Evolutionary conservation across 345 rosid species (phyloP), one percentile per base, ranked within the genome.

Genomic region (Eucalyptus fibrosa): DNA sequence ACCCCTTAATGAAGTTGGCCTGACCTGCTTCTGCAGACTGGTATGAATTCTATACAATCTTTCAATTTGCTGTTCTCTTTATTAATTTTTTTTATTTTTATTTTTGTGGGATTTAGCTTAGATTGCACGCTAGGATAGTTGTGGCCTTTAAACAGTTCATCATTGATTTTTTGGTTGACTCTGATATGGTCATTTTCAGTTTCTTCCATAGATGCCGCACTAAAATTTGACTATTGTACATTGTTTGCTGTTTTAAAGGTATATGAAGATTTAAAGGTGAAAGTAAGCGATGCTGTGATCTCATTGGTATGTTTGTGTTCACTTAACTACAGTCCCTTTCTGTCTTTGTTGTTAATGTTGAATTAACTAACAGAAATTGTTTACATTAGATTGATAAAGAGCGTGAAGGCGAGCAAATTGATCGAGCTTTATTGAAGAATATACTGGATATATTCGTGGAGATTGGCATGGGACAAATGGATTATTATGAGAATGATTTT

Each of bases 401-500:
- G 86, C 95, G 98, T 3, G 99, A 97, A 86, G 98, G 98, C 45
- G 94, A 97, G 91, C 96, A 94, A 91, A 96, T 98, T 88, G 99
- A 98, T 89, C 93, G 95, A 89, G 93, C 97, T 4, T 86, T 97
- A 42, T 88, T 97, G 93, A 97, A 96, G 93, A 97, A 97, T 62
- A 96, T 93, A 5, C 87, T 96, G 62, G 98, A 92, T 80, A 95
- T 98, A 50, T 98, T 93, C 92, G 95, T 97, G 40, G 98, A 96
- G 92, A 96, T 98, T 87, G 99, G 99, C 88, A 95, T 97, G 97
- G 95, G 94, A 62, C 69, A 88, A 9, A 94, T 93, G 95, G 88
- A 92, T 40, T 86, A 42, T 30, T 98, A 97, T 89, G 96, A 95
- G 88, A 92, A 88, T 72, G 98, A 97, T 93, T 97, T 97, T 92